These are phyloP conservation scores for Chaetomium strumarium DNA, from an alignment of 2,329 filamentous ascomycete genomes.

Conservation along the genomic window DNA sequence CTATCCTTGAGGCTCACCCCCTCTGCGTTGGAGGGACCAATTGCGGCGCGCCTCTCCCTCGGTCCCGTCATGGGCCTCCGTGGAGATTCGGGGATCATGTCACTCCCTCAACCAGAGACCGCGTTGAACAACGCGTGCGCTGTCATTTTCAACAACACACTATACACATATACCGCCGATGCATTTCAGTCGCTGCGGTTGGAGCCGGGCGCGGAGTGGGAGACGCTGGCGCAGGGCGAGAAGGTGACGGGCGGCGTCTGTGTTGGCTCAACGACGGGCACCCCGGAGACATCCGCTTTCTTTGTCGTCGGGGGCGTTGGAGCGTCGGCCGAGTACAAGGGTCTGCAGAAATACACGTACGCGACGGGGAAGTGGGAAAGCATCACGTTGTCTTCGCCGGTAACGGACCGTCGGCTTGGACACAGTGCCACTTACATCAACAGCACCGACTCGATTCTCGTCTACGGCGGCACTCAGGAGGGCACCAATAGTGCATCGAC, in stretches of 20 bases:
- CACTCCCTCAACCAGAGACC: conserved; percentile 62
- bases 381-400: conserved; percentile 38
- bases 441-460: conserved; percentile 62
- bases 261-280: conserved; percentile 60
- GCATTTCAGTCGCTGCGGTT: conserved; percentile 72
- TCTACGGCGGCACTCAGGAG: conserved; percentile 72
- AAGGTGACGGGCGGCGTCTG: conserved; percentile 71
- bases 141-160: conserved; percentile 69
- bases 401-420: conserved; percentile 62
- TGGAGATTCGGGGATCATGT: conserved; percentile 46
- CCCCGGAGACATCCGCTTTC: conserved; percentile 56
- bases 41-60: not conserved
- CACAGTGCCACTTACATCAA: conserved; percentile 74
- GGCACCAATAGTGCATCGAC: conserved; percentile 54
- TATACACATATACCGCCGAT: conserved; percentile 74
- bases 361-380: conserved; percentile 48
- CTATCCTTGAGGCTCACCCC: conserved; percentile 8
- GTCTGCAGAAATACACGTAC: conserved; percentile 64
- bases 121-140: conserved; percentile 75
- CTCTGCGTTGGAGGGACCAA: conserved; percentile 11
- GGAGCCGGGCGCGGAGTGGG: conserved; percentile 66
- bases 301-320: conserved; percentile 75
- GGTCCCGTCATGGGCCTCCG: not conserved
- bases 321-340: conserved; percentile 53
- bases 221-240: conserved; percentile 56